Evolutionary conservation across 1,284 basidiomycete species (phyloP), one percentile per base, ranked within the genome.

Genomic region (Golubevia pallescens): DNA sequence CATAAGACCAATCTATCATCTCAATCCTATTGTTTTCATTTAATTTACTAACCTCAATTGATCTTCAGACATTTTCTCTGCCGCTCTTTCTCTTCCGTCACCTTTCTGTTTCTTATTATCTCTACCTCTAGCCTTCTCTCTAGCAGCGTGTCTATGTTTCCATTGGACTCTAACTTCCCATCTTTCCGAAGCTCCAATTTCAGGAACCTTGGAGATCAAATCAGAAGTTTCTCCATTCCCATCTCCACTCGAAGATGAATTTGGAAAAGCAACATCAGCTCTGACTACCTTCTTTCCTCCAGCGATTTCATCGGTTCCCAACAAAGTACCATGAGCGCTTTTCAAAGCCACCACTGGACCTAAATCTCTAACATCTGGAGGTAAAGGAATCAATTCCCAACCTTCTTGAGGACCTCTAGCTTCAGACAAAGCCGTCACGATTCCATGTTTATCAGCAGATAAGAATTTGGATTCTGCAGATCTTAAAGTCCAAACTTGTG

Each of bases 371-470:
- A 38, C 34, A 38, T 38, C 34, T 5, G 34, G 34, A 38, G 34
- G 34, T 38, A 38, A 54, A 42, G 52, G 3, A 3, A 71, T 58
- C 1, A 78, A n/a, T 1, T 56, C 67, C 77, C 77, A 81, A 48
- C 74, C 74, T 52, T 81, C 78, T 56, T 78, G 79, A 1, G 79
- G 79, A 0, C 79, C 79, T 38, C 79, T 70, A 16, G 78, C 79
- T 66, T 77, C 76, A 63, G 69, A 70, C 0, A 61, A 32, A 3
- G 76, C 76, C 6, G 56, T 61, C 3, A 81, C 64, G 3, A 42
- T 34, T 16, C 79, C 77, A 42, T 69, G 59, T 34, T 63, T 66
- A 60, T 78, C 77, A 10, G 70, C 67, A 24, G 72, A 71, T 1
- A 81, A 53, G 23, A 77, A 81, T 58, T 70, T 78, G 58, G 73